Conservation (phyloP, 2,329 filamentous ascomycete species). For the Raffaelea deltoideospora region DNA sequence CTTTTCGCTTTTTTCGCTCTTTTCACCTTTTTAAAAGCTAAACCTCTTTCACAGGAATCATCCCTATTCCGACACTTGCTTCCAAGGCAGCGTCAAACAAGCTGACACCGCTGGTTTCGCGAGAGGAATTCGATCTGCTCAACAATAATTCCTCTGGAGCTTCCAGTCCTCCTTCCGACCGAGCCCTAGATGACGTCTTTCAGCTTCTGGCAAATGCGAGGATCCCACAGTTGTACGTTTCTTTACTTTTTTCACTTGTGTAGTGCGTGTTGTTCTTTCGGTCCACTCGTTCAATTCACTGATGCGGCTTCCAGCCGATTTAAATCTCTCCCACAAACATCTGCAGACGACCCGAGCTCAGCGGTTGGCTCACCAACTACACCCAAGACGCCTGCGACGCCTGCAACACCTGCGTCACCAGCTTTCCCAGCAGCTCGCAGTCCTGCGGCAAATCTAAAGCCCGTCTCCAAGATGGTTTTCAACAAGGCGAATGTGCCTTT, state of each 20-base stretch:
- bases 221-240: slow-evolving; percentile 52
- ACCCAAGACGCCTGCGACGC: slow-evolving; percentile 9
- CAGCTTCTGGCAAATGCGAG: slow-evolving; percentile 52
- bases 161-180: slow-evolving; percentile 24
- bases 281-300: background rate
- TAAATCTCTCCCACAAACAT: slow-evolving; percentile 27
- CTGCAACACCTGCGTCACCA: slow-evolving; percentile 10
- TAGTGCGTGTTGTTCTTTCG: no score
- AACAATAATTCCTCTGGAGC: slow-evolving; percentile 47
- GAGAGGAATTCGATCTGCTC: slow-evolving; percentile 47
- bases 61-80: slow-evolving; percentile 48
- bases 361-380: no score
- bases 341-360: no score
- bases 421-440: slow-evolving; percentile 12
- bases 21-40: background rate
- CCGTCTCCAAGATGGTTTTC: slow-evolving; percentile 33
- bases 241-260: no score
- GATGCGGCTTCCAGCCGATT: slow-evolving; percentile 33
- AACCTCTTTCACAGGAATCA: slow-evolving; percentile 34
- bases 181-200: slow-evolving; percentile 59
- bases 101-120: slow-evolving; percentile 34
- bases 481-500: slow-evolving; percentile 26
- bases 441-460: slow-evolving; percentile 29
- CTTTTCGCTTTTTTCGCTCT: slow-evolving; percentile 4
- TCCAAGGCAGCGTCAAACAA: slow-evolving; percentile 36